Evolutionary conservation across 352 stramenopile species (phyloP).

Genomic region (Globisporangium camurandrum): DNA sequence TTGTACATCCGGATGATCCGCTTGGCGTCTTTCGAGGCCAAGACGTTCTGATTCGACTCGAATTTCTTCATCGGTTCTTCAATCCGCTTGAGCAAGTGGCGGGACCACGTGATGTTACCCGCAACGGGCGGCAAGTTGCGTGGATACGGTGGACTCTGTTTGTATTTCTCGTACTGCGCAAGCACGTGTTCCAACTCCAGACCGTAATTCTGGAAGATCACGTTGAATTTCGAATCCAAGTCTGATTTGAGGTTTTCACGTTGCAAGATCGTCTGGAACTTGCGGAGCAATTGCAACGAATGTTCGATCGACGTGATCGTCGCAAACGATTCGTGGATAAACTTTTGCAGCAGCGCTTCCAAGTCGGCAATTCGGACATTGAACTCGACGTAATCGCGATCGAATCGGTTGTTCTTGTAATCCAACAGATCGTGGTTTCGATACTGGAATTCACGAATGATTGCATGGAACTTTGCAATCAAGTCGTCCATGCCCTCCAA

Average conservation of each 20-base stretch:
- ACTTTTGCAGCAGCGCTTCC: constrained; percentile 95
- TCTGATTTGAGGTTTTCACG: constrained; percentile 97
- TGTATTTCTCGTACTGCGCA: constrained; percentile 98
- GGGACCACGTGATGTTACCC: constrained; percentile 97
- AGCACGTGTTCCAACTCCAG: constrained; percentile 96
- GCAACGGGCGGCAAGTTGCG: constrained; percentile 96
- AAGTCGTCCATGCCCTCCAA: constrained; percentile 89
- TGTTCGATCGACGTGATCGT: constrained; percentile 98
- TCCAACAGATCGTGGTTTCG: constrained; percentile 95
- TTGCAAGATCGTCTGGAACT: constrained; percentile 98
- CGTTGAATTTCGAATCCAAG: constrained; percentile 97
- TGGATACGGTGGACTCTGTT: constrained; percentile 95
- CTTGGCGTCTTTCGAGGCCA: constrained; percentile 95
- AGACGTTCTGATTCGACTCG: constrained; percentile 96
- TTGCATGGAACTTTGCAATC: constrained; percentile 92
- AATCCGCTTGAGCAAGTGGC: constrained; percentile 97
- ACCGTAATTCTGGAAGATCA: constrained; percentile 99
- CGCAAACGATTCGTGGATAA: constrained; percentile 99
- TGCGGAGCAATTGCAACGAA: constrained; percentile 93
- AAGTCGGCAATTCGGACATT: constrained; percentile 95
- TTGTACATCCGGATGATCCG: constrained; percentile 99
- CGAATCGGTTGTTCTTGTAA: constrained; percentile 98
- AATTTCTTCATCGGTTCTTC: constrained; percentile 99
- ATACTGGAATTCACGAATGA: constrained; percentile 97
- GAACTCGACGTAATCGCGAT: constrained; percentile 95